Conservation (phyloP, 768 basidiomycete species). For the Mycena haematopus region DNA sequence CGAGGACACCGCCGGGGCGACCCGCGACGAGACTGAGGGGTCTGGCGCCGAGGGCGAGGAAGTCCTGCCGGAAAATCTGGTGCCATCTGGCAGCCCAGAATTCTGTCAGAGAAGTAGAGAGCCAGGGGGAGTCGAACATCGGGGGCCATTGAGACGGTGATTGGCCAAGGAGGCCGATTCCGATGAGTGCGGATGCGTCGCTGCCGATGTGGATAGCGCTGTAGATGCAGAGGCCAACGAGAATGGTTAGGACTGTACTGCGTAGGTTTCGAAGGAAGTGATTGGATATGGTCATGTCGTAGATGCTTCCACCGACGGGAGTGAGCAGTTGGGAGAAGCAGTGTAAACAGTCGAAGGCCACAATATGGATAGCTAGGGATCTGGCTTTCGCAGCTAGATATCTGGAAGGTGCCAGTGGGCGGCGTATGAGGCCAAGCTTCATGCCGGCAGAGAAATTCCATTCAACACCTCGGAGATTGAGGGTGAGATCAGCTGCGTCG, state of each 20-base stretch:
- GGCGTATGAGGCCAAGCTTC: slow-evolving; percentile 48
- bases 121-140: slow-evolving; percentile 63
- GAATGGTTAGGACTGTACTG: slow-evolving; percentile 50
- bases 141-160: slow-evolving; percentile 66
- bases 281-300: slow-evolving; percentile 42
- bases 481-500: slow-evolving; percentile 57
- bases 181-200: slow-evolving; percentile 48
- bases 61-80: slow-evolving; percentile 65
- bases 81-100: slow-evolving; percentile 77
- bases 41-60: slow-evolving; percentile 56
- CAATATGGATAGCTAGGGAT: slow-evolving; percentile 41
- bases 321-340: slow-evolving; percentile 53
- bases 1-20: slow-evolving; percentile 55
- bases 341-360: slow-evolving; percentile 53
- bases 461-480: slow-evolving; percentile 61
- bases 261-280: slow-evolving; percentile 46
- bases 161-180: slow-evolving; percentile 54
- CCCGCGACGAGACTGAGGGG: slow-evolving; percentile 53
- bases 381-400: slow-evolving; percentile 46
- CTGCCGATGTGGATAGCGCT: slow-evolving; percentile 51
- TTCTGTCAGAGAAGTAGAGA: slow-evolving; percentile 60
- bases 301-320: slow-evolving; percentile 53
- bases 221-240: slow-evolving; percentile 54
- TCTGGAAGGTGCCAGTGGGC: slow-evolving; percentile 39
- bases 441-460: slow-evolving; percentile 65